Percentiles rank a stretch among this genome's conserved stretches.
phyloP scores from a whole-genome alignment of 352 stramenopile species.

The Phytopythium litorale region DNA sequence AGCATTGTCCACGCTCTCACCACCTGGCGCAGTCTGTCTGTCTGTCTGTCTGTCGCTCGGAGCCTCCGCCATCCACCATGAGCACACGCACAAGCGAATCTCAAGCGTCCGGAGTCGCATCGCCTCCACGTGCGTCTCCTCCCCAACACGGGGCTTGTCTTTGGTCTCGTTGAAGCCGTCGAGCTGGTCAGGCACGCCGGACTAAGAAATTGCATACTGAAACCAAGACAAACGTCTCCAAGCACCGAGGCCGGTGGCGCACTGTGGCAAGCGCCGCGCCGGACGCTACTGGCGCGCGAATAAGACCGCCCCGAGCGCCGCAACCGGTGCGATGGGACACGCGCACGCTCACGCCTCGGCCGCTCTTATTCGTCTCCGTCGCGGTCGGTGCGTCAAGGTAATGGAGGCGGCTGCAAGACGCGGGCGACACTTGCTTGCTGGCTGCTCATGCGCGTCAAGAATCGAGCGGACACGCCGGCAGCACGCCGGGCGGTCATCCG shows the following conservation, averaged over 20 bases:
- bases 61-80: not conserved
- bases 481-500: not conserved
- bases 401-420: not conserved
- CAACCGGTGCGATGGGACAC: not conserved
- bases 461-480: not conserved
- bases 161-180: not conserved
- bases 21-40: not conserved
- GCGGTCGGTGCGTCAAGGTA: not conserved
- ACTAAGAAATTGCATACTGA: not conserved
- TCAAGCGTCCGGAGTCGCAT: not conserved
- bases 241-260: not conserved
- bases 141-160: not conserved
- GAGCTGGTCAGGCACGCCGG: not conserved
- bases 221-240: not conserved
- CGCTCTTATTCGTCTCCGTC: not conserved
- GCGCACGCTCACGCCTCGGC: not conserved
- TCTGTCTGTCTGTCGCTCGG: not conserved
- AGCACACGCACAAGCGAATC: not conserved
- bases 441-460: not conserved
- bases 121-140: not conserved
- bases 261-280: not conserved
- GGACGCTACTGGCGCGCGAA: slow-evolving; percentile 1
- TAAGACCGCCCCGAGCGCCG: not conserved
- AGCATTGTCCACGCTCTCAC: not conserved
- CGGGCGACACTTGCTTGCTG: not conserved